These are phyloP conservation scores for Tilletiopsis washingtonensis DNA, from an alignment of 1,284 basidiomycete species.

Conservation along the genomic window DNA sequence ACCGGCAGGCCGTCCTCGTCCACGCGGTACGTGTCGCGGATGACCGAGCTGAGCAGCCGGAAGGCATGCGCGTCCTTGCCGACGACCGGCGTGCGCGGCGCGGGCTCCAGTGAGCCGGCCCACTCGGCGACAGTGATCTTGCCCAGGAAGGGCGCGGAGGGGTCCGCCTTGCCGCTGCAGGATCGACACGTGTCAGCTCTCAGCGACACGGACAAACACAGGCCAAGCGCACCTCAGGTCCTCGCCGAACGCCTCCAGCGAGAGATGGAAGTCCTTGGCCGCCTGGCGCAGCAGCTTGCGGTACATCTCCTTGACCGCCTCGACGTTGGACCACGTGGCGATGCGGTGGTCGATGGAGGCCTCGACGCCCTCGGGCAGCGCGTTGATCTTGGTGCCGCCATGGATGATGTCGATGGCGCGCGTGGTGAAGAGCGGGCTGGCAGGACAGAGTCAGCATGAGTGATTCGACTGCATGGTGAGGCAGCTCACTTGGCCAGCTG, in stretches of 20 bases:
- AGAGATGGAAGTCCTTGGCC: slow-evolving; percentile 54
- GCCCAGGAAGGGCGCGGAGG: too few relatives aligned
- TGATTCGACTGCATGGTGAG: too few relatives aligned
- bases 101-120: slow-evolving; percentile 54
- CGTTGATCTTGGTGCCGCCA: slow-evolving; percentile 63
- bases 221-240: too few relatives aligned
- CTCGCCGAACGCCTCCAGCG: slow-evolving; percentile 49
- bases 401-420: slow-evolving; percentile 62
- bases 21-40: slow-evolving; percentile 54
- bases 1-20: too few relatives aligned
- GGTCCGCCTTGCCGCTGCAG: too few relatives aligned
- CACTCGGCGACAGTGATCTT: slow-evolving; percentile 46
- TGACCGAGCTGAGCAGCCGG: slow-evolving; percentile 41
- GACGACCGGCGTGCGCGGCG: slow-evolving; percentile 54
- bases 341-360: slow-evolving; percentile 60
- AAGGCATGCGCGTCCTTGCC: slow-evolving; percentile 18
- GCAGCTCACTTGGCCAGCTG: too few relatives aligned
- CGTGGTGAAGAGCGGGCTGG: slow-evolving; percentile 58
- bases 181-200: too few relatives aligned
- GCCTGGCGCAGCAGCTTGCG: slow-evolving; percentile 50
- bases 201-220: too few relatives aligned
- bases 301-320: slow-evolving; percentile 51
- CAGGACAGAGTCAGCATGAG: too few relatives aligned
- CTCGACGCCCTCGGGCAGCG: slow-evolving; percentile 56
- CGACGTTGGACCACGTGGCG: slow-evolving; percentile 52